Base-by-base conservation (phyloP, 768 basidiomycete species). In the Myochromella boudieri region DNA sequence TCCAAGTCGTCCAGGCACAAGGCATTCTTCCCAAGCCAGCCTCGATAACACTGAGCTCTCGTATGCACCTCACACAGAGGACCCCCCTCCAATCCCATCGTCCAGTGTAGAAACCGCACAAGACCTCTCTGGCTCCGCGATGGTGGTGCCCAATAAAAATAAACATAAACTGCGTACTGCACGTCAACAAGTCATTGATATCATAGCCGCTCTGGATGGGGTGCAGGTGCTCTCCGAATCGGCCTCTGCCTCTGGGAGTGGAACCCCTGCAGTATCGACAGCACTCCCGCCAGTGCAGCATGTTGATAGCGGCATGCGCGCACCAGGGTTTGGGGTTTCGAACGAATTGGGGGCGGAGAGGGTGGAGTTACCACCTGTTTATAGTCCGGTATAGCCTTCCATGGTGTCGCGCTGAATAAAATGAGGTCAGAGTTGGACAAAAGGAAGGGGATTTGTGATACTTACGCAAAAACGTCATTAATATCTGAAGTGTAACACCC, bases 311-410 rank as follows among this genome's bases (percentile, higher is more conserved):
- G 65, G 66, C 4, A 40, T 61, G 17, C 59, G 62, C 9, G 45
- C 46, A 9, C 37, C 46, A 9, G 47, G 54, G 21, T 18, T 56
- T 12, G 34, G 37, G 2, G 42, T 42, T 10, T 42, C 45, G 2
- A 27, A 51, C 33, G 6, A n/a, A 3, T 25, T 4, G 29, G 4
- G 36, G 11, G 18, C 50, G 6, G 21, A 9, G 42, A 42, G 42
- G 2, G 37, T 55, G 0, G 67, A 68, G 48, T 54, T 67, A 29
- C 67, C 66, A 10, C 67, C 67, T 6, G 60, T 66, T 8, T 68
- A 68, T 42, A 65, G 62, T 36, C 54, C 64, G 3, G 49, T 57
- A 10, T 66, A 52, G 17, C 17, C 5, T 34, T 14, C 33, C 33
- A n/a, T 34, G n/a, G n/a, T n/a, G n/a, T n/a, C n/a, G n/a, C n/a